Conservation (phyloP, 2,329 filamentous ascomycete genomes). For the Penicillium palitans region DNA sequence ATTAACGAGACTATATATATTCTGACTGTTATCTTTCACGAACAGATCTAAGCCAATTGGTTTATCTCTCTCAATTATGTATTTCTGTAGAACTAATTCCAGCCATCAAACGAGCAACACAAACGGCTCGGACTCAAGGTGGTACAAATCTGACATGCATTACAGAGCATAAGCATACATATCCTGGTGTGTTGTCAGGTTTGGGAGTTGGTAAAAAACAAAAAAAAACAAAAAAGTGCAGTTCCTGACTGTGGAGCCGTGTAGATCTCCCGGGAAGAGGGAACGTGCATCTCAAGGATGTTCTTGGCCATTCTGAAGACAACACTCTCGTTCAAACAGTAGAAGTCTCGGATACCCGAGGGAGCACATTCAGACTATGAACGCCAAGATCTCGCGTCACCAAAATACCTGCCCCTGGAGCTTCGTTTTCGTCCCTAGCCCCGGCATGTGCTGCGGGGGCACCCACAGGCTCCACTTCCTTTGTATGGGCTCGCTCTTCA, state of each 20-base stretch:
- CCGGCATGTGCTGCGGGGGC: background rate
- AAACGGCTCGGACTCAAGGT: background rate
- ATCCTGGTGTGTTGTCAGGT: background rate
- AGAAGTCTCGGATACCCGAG: background rate
- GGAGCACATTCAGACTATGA: slow-evolving; percentile 2
- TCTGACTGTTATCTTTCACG: background rate
- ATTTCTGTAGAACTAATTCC: background rate
- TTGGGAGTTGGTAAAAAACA: background rate
- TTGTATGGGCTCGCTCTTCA: background rate
- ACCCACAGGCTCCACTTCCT: background rate
- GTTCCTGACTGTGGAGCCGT: background rate
- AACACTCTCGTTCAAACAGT: background rate
- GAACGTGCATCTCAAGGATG: background rate
- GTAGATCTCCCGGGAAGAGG: background rate
- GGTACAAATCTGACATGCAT: slow-evolving; percentile 6
- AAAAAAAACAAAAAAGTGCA: background rate
- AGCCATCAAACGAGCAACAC: background rate
- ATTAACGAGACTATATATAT: background rate
- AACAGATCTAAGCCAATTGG: background rate
- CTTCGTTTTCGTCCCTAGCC: background rate
- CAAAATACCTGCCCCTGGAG: background rate
- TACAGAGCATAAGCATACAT: background rate
- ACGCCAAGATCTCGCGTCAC: slow-evolving; percentile 6
- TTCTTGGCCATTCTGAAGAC: background rate
- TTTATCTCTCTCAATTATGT: background rate